Evolutionary conservation across 768 basidiomycete genomes (phyloP), one percentile per base, ranked within the genome.

Genomic region (Sporobolomyces roseus): DNA sequence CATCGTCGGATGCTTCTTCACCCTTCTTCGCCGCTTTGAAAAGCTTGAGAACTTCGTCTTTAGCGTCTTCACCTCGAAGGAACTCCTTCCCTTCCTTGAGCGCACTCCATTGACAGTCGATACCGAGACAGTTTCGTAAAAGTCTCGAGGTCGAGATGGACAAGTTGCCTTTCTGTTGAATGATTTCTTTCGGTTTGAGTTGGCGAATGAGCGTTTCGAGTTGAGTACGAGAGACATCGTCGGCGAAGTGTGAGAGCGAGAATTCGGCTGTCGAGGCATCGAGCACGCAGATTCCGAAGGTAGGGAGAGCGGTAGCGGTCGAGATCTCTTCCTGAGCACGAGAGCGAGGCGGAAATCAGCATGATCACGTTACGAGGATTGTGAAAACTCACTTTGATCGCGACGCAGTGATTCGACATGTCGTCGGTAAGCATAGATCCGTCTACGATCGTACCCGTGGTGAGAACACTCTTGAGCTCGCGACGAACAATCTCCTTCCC

Each of bases 181-280:
- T 73, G 53, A 74, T 46, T 49, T 65, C 67, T 21, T 64, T 65
- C 48, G 75, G 75, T 1, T 92, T 82, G 62, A 97, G 80, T 77
- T 94, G 93, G 70, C 94, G 83, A 80, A 97, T 85, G 74, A 96
- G 81, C 1, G 96, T 99, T 80, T 98, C 96, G 66, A 99, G 79
- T 77, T 86, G 88, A 6, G 96, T 98, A 38, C 91, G 84, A 76
- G 90, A 93, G 17, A 91, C 83, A 77, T 99, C 96, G 74, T 99
- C 96, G 46, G 88, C 85, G 78, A 98, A 96, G 1, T 84, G 82
- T 63, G 89, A 89, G 75, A 99, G 77, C 76, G 91, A 88, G 82
- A 99, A 98, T 77, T 94, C 89, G 51, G 91, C 93, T 0, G 96
- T 99, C 4, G 96, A 85, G 66, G 92, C 93, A 77, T 99, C 96